Evolutionary conservation across 305 asterid genomes (phyloP).

Genomic region (Fraxinus floribunda): DNA sequence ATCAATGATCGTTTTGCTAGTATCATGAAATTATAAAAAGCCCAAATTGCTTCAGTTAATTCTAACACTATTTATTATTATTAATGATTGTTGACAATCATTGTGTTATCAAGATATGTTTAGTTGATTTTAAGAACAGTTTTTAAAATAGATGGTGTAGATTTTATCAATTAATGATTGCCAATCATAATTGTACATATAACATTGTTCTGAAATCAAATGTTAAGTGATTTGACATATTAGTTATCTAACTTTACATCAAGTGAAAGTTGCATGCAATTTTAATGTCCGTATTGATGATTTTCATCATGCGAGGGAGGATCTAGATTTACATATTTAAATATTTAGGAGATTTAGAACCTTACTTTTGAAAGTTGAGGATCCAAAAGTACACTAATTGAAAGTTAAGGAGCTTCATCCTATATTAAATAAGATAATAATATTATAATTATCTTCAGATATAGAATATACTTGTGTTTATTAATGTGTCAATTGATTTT

Average conservation of each 20-base stretch:
- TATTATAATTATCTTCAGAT: not conserved
- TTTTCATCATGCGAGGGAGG: not conserved
- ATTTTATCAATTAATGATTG: too few species aligned
- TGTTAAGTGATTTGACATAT: not conserved
- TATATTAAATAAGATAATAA: too few species aligned
- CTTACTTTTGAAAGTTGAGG: not conserved
- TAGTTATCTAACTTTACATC: not conserved
- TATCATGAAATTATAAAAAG: too few species aligned
- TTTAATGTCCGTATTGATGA: not conserved
- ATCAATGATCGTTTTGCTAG: not conserved
- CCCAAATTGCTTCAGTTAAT: not conserved
- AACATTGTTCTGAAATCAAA: too few species aligned
- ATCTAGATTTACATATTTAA: too few species aligned
- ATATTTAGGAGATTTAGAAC: not conserved
- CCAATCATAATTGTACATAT: too few species aligned
- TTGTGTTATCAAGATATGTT: too few species aligned
- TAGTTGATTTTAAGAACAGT: too few species aligned
- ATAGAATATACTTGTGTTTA: not conserved
- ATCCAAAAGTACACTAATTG: not conserved
- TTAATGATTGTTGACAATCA: too few species aligned
- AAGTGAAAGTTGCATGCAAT: not conserved
- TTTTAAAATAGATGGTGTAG: too few species aligned
- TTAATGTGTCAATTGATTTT: not conserved
- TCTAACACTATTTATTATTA: not conserved
- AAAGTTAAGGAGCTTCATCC: not conserved